Evolutionary conservation across 495 filamentous ascomycete species (phyloP), one percentile per base, ranked within the genome.

Genomic region (Penicillium simplicissimum): DNA sequence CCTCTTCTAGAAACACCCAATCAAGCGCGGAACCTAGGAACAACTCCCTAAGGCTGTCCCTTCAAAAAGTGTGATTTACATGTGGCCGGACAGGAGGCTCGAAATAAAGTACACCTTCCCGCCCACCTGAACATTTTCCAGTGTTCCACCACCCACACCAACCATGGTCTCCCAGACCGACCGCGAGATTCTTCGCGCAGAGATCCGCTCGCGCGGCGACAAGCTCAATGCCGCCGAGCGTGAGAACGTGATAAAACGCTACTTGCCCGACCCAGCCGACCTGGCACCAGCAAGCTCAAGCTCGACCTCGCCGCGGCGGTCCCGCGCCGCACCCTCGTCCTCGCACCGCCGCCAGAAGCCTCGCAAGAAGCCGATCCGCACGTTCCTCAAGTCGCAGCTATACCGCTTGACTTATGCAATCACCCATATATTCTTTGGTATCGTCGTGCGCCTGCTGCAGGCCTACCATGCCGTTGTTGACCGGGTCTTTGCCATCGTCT

Each of bases 361-460:
- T 28, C 74, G 64, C 64, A 76, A 72, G 60, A 81, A 69, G 19
- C 79, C 89, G 23, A 78, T 94, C 23, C 84, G 89, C 61, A 85
- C 83, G 21, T 90, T 93, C 65, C 60, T 96, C 37, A 84, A 78
- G 58, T 82, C 76, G 5, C 85, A 88, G 63, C 65, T 94, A 37
- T 84, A 96, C 73, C 67, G 85, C 19, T 66, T 94, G 17, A 73
- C 91, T 55, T 96, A 89, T 74, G 81, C 83, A 48, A 57, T 91
- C 40, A 84, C 96, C 54, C 91, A 97, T 66, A 78, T 87, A 52
- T 68, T 96, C 69, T 97, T 97, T 78, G 90, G 88, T 1, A 79
- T 97, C 65, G 93, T 95, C 68, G 84, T 96, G 51, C 91, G 91
- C 35, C 74, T 93, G 48, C 84, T 93, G 37, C 87, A 89, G 67